A percentile compares a stretch with the other conserved stretches of the same genome.
Evolutionary conservation across 345 rosid species (phyloP).

Genomic region (Gynandropsis gynandra): DNA sequence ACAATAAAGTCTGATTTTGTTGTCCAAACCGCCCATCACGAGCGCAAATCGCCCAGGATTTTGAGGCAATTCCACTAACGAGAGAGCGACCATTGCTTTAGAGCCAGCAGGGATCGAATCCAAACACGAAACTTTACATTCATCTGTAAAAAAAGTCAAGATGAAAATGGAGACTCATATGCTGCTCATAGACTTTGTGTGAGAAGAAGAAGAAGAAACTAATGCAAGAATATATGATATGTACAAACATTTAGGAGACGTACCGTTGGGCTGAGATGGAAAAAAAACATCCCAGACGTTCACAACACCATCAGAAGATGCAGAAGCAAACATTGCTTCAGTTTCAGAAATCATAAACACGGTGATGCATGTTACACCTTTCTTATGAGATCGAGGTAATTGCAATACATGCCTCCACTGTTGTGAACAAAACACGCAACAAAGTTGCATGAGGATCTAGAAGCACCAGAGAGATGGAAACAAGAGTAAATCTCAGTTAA

Average conservation of each 20-base stretch:
- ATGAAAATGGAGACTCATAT: not conserved
- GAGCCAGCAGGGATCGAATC: slow-evolving; percentile 59
- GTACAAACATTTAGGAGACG: slow-evolving; percentile 5
- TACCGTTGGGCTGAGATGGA: slow-evolving; percentile 45
- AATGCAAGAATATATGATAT: too few species aligned
- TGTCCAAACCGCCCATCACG: slow-evolving; percentile 95
- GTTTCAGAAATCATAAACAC: slow-evolving; percentile 59
- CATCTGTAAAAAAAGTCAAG: slow-evolving; percentile 38
- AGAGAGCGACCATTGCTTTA: slow-evolving; percentile 76
- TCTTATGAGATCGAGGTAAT: slow-evolving; percentile 69
- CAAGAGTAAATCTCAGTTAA: not conserved
- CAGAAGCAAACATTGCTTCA: slow-evolving; percentile 60
- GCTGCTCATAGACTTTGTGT: not conserved
- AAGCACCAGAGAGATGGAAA: slow-evolving; percentile 1
- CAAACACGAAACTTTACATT: slow-evolving; percentile 48
- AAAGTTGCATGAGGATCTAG: not conserved
- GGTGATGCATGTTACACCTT: slow-evolving; percentile 78
- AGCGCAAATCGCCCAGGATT: slow-evolving; percentile 45
- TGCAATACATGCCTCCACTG: slow-evolving; percentile 74
- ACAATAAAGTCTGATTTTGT: slow-evolving; percentile 63
- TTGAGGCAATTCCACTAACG: slow-evolving; percentile 71
- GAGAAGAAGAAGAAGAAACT: slow-evolving; percentile 1
- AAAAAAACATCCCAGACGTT: slow-evolving; percentile 55
- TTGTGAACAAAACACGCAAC: slow-evolving; percentile 13
- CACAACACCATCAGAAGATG: slow-evolving; percentile 79